Evolutionary conservation across 1,284 basidiomycete species (phyloP).

Genomic region (Cutaneotrichosporon spelunceum): DNA sequence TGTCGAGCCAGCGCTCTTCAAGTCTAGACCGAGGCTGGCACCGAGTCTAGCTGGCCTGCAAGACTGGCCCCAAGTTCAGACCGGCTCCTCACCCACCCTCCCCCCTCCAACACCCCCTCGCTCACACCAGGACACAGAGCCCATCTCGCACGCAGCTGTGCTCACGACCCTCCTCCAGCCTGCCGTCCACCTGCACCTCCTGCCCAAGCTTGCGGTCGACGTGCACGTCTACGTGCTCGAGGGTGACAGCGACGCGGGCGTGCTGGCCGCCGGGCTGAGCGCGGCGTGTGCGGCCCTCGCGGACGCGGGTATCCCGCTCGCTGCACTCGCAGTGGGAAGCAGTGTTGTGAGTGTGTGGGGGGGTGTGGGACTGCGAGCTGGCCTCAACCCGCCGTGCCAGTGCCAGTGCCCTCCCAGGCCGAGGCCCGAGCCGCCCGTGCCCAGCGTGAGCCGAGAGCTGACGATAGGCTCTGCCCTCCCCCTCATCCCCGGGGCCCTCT

Average conservation of each 20-base stretch:
- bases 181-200: slow-evolving; percentile 77
- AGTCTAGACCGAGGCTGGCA: too few relatives aligned
- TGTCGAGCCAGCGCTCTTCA: not conserved
- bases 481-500: too few relatives aligned
- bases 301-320: slow-evolving; percentile 49
- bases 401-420: too few relatives aligned
- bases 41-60: too few relatives aligned
- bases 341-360: slow-evolving; percentile 27
- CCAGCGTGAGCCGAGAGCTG: too few relatives aligned
- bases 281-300: slow-evolving; percentile 83
- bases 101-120: too few relatives aligned
- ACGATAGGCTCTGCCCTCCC: slow-evolving; percentile 38
- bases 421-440: too few relatives aligned
- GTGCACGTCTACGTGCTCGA: slow-evolving; percentile 88
- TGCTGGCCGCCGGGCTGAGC: slow-evolving; percentile 75
- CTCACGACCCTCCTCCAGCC: slow-evolving; percentile 84
- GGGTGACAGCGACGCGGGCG: slow-evolving; percentile 78
- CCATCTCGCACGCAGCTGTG: slow-evolving; percentile 72
- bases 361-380: not conserved
- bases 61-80: too few relatives aligned
- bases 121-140: slow-evolving; percentile 78
- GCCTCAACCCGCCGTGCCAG: not conserved
- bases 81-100: too few relatives aligned
- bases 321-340: slow-evolving; percentile 45
- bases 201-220: slow-evolving; percentile 93